Evolutionary conservation across 2,329 filamentous ascomycete genomes (phyloP).

Genomic region (Rhynchosporium graminicola): DNA sequence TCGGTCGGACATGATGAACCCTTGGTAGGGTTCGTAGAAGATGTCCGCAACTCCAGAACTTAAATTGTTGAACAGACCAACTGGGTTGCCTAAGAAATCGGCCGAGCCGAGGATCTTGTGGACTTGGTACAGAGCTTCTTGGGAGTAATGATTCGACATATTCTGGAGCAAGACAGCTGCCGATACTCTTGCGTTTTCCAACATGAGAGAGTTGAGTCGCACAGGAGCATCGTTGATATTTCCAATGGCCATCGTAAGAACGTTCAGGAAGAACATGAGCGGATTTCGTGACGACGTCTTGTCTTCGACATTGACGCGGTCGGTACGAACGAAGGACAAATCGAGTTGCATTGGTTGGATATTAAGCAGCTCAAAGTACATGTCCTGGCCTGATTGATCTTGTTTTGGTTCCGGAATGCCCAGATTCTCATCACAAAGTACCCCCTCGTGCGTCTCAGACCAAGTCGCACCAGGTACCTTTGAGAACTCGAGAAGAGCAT

Average conservation of each 20-base stretch:
- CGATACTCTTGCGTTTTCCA: conserved; percentile 94
- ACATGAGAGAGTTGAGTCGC: conserved; percentile 86
- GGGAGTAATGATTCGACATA: conserved; percentile 91
- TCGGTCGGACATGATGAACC: conserved; percentile 91
- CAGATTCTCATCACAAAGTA: conserved; percentile 83
- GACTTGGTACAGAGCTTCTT: conserved; percentile 92
- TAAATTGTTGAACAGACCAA: conserved; percentile 97
- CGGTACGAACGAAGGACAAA: conserved; percentile 94
- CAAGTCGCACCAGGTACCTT: conserved; percentile 90
- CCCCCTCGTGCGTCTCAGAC: conserved; percentile 75
- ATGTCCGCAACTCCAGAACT: conserved; percentile 96
- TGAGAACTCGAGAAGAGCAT: conserved; percentile 90
- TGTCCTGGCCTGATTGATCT: conserved; percentile 83
- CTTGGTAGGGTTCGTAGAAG: conserved; percentile 99
- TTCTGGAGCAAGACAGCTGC: conserved; percentile 81
- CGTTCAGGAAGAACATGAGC: conserved; percentile 98
- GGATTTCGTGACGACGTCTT: conserved; percentile 89
- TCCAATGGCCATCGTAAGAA: conserved; percentile 98
- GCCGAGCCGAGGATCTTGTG: conserved; percentile 97
- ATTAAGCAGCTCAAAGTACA: conserved; percentile 97
- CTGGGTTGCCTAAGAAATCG: conserved; percentile 96
- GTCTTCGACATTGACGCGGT: conserved; percentile 94
- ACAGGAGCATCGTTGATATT: conserved; percentile 98
- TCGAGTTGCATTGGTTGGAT: conserved; percentile 98
- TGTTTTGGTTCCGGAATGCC: conserved; percentile 91